Conservation (phyloP, 2,329 filamentous ascomycete genomes). For the Aspergillus sp. region DNA sequence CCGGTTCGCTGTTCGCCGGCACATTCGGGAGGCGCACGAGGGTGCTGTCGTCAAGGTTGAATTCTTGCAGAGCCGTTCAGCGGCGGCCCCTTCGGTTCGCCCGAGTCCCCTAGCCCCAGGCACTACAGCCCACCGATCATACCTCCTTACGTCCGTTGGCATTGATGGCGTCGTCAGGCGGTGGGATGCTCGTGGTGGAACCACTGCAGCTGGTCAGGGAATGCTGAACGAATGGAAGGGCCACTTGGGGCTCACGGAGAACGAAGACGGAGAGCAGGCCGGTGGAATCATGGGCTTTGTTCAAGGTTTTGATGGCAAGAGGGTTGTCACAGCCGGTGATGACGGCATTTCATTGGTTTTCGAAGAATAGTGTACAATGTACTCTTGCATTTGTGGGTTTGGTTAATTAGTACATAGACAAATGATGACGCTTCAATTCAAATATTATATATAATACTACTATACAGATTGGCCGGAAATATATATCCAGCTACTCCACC, state of each 20-base stretch:
- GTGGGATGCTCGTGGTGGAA: slow-evolving; percentile 78
- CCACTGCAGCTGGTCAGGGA: slow-evolving; percentile 65
- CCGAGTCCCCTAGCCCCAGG: slow-evolving; percentile 26
- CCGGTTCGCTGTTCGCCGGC: slow-evolving; percentile 79
- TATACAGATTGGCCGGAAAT: neutral
- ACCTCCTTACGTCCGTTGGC: slow-evolving; percentile 79
- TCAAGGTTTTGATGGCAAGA: slow-evolving; percentile 70
- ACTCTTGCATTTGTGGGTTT: slow-evolving; percentile 1
- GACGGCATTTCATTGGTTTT: slow-evolving; percentile 58
- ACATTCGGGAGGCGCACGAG: slow-evolving; percentile 80
- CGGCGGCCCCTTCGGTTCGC: slow-evolving; percentile 29
- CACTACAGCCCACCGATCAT: slow-evolving; percentile 50
- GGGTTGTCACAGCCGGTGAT: slow-evolving; percentile 86
- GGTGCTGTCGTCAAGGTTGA: slow-evolving; percentile 91
- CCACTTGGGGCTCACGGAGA: slow-evolving; percentile 54
- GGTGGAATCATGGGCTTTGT: slow-evolving; percentile 91
- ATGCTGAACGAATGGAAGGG: slow-evolving; percentile 86
- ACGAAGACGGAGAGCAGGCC: slow-evolving; percentile 68
- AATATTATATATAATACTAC: neutral
- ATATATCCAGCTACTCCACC: neutral
- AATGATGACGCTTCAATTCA: neutral
- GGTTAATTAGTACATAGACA: slow-evolving; percentile 16
- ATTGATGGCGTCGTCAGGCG: slow-evolving; percentile 88
- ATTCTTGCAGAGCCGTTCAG: slow-evolving; percentile 61
- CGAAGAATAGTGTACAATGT: slow-evolving; percentile 32